phyloP scores from a whole-genome alignment of 2,329 filamentous ascomycete species.

The Fusarium incarnatum region DNA sequence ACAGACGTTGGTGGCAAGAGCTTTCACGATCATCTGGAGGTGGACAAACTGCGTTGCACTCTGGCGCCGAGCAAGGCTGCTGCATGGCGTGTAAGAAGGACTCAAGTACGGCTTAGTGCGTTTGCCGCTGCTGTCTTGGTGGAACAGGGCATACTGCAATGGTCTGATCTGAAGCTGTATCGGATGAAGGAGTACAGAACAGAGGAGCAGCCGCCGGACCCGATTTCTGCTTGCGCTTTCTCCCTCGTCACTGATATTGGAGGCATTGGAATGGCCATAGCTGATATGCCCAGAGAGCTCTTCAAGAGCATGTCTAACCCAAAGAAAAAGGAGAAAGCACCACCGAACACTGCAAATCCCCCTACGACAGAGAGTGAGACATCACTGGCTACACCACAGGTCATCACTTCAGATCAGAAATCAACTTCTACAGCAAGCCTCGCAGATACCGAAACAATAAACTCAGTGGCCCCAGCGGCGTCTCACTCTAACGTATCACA shows the following conservation, averaged over 20 bases:
- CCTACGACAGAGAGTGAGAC: constrained; percentile 17
- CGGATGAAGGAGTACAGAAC: constrained; percentile 76
- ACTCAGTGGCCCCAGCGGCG: constrained; percentile 8
- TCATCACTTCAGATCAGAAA: constrained; percentile 18
- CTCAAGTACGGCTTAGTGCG: constrained; percentile 74
- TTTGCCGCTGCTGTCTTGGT: constrained; percentile 78
- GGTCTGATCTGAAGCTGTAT: constrained; percentile 78
- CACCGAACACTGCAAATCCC: constrained; percentile 8
- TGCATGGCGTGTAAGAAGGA: constrained; percentile 79
- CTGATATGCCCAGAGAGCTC: constrained; percentile 73
- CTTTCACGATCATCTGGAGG: constrained; percentile 77
- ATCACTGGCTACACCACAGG: constrained; percentile 1
- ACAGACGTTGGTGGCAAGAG: constrained; percentile 71
- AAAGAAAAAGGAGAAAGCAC: constrained; percentile 28
- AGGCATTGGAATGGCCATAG: constrained; percentile 83
- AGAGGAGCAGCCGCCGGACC: constrained; percentile 82
- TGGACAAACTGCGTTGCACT: constrained; percentile 75
- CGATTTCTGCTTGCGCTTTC: constrained; percentile 79
- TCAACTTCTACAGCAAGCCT: constrained; percentile 13
- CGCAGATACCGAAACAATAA: constrained; percentile 12
- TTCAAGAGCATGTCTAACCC: constrained; percentile 56
- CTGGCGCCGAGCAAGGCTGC: constrained; percentile 76
- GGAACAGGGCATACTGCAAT: constrained; percentile 71
- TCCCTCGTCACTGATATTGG: constrained; percentile 87
- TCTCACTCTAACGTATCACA: constrained; percentile 42